Base-by-base conservation (phyloP, 805 yeast genomes). In the Lachancea waltii region DNA sequence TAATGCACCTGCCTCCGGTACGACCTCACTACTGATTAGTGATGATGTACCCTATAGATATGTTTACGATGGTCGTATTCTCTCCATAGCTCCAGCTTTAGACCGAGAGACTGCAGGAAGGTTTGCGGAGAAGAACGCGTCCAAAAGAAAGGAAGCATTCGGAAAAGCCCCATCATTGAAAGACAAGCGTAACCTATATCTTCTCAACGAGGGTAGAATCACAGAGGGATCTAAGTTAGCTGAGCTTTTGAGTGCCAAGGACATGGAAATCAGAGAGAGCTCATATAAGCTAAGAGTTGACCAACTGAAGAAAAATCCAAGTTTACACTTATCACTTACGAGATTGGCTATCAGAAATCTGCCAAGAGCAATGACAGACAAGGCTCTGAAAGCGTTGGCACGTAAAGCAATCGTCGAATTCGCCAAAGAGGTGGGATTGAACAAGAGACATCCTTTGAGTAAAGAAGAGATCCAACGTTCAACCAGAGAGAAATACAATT, bases 371-470 rank as follows among this genome's bases (percentile, higher is more conserved):
- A 79, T 92, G 92, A 82, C 77, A 43, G 85, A 81, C 44, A 86
- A 85, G 60, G 79, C 94, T 0, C 68, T 92, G 51, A 92, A 92
- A 56, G 95, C 94, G 1, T 69, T 92, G 35, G 97, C 94, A 27
- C 80, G 98, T 62, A 85, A 85, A 58, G 97, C 95, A 1, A 85
- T 92, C 42, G 96, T 92, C 16, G 82, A 82, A 52, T 92, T 90
- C 65, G 97, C 97, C 10, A 83, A 76, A 15, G 96, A 90, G 57
- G 96, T 85, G 5, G 81, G 74, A 51, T 73, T 76, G 28, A 79
- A 68, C 3, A 62, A 67, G 40, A 79, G 98, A 64, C 95, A 85
- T 51, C 83, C 95, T 7, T 68, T 92, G 39, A 80, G 86, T 25
- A 85, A 85, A 61, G 98, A 92, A 61, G 98, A 92, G 65, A 63